Evolutionary conservation across 768 basidiomycete species (phyloP).

Genomic region (Pulveroboletus frians): DNA sequence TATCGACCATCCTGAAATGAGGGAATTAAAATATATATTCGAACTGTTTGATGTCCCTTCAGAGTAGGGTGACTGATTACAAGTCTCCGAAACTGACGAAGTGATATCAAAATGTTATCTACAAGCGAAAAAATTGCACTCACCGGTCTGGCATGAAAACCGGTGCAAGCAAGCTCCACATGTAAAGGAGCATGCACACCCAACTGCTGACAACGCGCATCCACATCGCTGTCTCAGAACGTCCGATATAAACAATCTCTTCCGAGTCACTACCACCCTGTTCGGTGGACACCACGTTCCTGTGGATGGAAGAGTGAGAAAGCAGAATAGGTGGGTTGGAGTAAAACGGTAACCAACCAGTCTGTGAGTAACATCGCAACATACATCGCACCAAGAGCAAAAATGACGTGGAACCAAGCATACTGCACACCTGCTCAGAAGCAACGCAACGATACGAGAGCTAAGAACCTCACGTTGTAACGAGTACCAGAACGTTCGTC

Average conservation of each 20-base stretch:
- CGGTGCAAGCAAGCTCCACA: conserved; percentile 85
- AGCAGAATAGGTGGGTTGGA: background rate
- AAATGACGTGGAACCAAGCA: conserved; percentile 98
- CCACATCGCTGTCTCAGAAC: conserved; percentile 98
- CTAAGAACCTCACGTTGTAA: conserved; percentile 68
- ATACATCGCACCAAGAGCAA: conserved; percentile 95
- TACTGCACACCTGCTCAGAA: conserved; percentile 50
- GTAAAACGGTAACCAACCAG: conserved; percentile 60
- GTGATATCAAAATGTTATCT: conserved; percentile 1
- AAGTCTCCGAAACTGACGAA: conserved; percentile 23
- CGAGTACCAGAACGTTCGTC: conserved; percentile 92
- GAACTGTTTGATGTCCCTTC: background rate
- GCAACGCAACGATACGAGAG: background rate
- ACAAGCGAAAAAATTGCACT: conserved; percentile 20
- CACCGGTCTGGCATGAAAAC: conserved; percentile 88
- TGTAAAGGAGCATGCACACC: conserved; percentile 83
- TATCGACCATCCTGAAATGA: background rate
- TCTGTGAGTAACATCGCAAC: conserved; percentile 95
- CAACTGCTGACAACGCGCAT: conserved; percentile 96
- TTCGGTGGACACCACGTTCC: conserved; percentile 69
- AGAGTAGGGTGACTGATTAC: conserved; percentile 1
- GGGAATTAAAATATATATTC: background rate
- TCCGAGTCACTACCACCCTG: conserved; percentile 48
- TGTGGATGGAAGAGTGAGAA: conserved; percentile 24
- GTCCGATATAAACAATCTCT: conserved; percentile 84